These are phyloP conservation scores for Malassezia restricta DNA, from an alignment of 1,284 basidiomycete genomes.

Conservation along the genomic window DNA sequence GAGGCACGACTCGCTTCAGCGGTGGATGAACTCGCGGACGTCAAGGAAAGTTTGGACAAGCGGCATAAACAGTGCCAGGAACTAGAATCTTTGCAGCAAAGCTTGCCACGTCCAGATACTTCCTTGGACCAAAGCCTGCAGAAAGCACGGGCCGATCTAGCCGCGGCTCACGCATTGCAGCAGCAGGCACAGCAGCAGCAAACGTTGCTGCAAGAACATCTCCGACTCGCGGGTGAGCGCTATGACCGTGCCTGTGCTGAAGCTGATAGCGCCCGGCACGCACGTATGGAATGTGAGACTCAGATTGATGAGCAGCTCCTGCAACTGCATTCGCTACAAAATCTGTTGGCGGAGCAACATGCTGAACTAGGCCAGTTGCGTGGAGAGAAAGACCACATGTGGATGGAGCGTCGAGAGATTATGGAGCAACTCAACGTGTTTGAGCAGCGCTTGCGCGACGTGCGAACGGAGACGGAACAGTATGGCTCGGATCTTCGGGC, in stretches of 20 bases:
- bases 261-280: not conserved
- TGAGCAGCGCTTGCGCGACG: constrained; percentile 15
- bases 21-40: not conserved
- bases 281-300: constrained; percentile 6
- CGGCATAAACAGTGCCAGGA: not conserved
- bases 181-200: constrained; percentile 8
- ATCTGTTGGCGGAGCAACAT: constrained; percentile 3
- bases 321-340: constrained; percentile 7
- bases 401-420: constrained; percentile 11
- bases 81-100: not conserved
- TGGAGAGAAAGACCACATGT: constrained; percentile 16
- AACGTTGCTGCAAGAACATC: constrained; percentile 5
- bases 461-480: constrained; percentile 15
- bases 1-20: constrained; percentile 7
- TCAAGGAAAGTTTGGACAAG: not conserved
- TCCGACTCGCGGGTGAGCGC: not conserved
- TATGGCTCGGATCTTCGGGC: constrained; percentile 10
- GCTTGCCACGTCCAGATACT: not conserved
- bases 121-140: not conserved
- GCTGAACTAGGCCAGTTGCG: constrained; percentile 7
- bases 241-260: not conserved
- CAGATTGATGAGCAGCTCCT: constrained; percentile 12
- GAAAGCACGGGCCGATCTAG: not conserved
- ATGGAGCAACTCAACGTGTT: constrained; percentile 13
- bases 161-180: not conserved